Percentiles rank a stretch among this genome's conserved stretches.
Evolutionary conservation across 2,329 filamentous ascomycete species (phyloP).

Genomic region (Penicillium sp.): DNA sequence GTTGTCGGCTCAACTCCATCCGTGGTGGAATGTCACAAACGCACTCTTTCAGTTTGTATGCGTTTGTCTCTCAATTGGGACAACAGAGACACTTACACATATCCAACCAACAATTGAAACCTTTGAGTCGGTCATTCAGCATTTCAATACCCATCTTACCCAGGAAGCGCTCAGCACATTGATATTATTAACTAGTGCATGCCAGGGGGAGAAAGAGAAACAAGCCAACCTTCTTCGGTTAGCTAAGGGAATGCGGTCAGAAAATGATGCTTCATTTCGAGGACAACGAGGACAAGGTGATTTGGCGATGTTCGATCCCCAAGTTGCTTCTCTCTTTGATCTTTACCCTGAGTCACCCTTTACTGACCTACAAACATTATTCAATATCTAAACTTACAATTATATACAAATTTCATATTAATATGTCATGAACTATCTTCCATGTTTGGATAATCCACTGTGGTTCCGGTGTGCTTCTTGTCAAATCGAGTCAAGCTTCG

Average conservation of each 20-base stretch:
- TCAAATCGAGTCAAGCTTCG: neutral
- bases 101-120: conserved; percentile 39
- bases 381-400: neutral
- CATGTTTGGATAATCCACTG: neutral
- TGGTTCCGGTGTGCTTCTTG: neutral
- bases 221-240: neutral
- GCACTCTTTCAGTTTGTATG: conserved; percentile 46
- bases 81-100: conserved; percentile 34
- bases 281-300: neutral
- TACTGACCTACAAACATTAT: neutral
- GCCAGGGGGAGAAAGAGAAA: neutral
- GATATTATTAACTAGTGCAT: neutral
- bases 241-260: neutral
- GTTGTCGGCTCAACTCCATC: conserved; percentile 34
- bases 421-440: neutral
- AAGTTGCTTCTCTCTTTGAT: neutral
- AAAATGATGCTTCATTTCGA: neutral
- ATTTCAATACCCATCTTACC: conserved; percentile 25
- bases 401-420: neutral
- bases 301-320: neutral
- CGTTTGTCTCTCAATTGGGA: conserved; percentile 43
- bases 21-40: conserved; percentile 47
- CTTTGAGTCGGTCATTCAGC: conserved; percentile 38
- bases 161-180: neutral
- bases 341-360: neutral